phyloP scores from a whole-genome alignment of 176 grass and related monocot genomes.

The Puccinellia tenuiflora region DNA sequence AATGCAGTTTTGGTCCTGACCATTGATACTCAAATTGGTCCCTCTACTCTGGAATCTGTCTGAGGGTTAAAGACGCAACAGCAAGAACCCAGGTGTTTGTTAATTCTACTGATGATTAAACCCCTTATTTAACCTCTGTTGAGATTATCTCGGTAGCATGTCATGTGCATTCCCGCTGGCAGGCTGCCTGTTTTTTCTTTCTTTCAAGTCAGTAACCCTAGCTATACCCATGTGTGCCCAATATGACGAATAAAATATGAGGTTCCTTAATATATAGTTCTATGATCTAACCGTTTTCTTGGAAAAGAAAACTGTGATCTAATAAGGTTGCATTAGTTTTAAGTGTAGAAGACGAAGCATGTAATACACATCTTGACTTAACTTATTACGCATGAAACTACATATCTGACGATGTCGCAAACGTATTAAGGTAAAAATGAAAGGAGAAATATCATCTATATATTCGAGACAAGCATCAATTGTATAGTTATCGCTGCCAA shows the following conservation, averaged over 20 bases:
- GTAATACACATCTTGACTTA: neutral
- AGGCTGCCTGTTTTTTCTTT: neutral
- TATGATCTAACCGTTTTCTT: neutral
- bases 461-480: neutral
- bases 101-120: neutral
- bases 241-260: neutral
- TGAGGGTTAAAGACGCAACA: neutral
- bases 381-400: neutral
- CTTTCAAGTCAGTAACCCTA: neutral
- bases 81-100: neutral
- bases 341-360: neutral
- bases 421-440: neutral
- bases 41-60: neutral
- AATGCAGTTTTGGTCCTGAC: neutral
- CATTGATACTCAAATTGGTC: neutral
- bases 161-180: neutral
- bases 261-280: neutral
- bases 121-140: neutral
- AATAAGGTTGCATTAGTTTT: neutral
- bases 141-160: neutral
- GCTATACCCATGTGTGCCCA: neutral
- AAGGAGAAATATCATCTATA: neutral
- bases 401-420: neutral
- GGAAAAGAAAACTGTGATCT: neutral
- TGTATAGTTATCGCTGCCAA: neutral